Conservation (phyloP, 352 stramenopile species). For the Thalassiosira tumida region DNA sequence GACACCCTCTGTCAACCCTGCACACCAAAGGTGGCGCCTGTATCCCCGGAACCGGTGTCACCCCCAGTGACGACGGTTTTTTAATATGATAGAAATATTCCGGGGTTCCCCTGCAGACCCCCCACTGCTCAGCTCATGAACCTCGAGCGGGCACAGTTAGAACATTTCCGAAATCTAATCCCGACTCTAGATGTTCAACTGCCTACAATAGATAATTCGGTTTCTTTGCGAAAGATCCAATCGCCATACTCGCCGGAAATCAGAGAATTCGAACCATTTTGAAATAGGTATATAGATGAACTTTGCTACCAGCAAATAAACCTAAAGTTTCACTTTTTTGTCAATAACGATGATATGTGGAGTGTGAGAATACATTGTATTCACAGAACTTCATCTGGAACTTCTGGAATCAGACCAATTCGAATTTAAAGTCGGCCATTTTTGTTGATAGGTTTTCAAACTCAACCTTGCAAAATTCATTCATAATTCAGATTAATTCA, state of each 20-base stretch:
- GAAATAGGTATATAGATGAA: neutral
- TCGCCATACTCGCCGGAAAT: neutral
- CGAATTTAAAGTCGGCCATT: too few species aligned
- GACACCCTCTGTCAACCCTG: neutral
- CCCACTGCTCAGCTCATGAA: neutral
- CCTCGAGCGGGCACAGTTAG: neutral
- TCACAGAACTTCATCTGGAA: too few species aligned
- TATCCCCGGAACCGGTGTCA: constrained; percentile 5
- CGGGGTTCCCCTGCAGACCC: neutral
- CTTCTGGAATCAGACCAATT: too few species aligned
- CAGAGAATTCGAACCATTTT: neutral
- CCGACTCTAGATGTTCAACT: neutral
- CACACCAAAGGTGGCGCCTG: neutral
- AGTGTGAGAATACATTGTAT: too few species aligned
- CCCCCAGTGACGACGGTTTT: constrained; percentile 17
- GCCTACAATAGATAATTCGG: neutral
- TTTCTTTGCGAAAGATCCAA: neutral
- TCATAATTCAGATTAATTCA: too few species aligned
- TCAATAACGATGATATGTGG: constrained; percentile 39
- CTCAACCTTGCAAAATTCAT: too few species aligned
- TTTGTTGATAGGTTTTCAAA: too few species aligned
- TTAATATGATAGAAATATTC: constrained; percentile 20
- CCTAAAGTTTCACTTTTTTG: constrained; percentile 38
- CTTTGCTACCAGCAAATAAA: constrained; percentile 35
- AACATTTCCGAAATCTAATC: neutral